These are phyloP conservation scores for Leccinum pachyderme DNA, from an alignment of 1,284 basidiomycete genomes.

Conservation along the genomic window DNA sequence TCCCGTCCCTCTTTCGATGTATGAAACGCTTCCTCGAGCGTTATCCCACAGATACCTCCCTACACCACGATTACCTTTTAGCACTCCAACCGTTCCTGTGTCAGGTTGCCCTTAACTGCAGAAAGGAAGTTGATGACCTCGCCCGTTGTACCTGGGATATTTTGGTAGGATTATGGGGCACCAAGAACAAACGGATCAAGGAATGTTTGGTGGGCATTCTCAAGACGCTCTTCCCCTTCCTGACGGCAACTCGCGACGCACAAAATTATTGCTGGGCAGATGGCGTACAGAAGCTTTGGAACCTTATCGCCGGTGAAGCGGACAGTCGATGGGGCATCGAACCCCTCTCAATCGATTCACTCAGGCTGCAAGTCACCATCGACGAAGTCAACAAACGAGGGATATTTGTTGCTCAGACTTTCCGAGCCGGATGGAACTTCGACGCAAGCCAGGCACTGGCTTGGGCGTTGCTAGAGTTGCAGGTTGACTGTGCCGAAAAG, in stretches of 20 bases:
- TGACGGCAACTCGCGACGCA: constrained; percentile 39
- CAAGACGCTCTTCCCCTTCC: constrained; percentile 68
- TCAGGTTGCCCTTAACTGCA: constrained; percentile 72
- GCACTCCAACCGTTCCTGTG: constrained; percentile 68
- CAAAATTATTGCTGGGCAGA: constrained; percentile 32
- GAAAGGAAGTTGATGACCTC: constrained; percentile 54
- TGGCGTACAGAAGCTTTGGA: constrained; percentile 53
- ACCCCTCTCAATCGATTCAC: constrained; percentile 59
- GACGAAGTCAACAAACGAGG: constrained; percentile 22
- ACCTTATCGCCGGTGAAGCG: constrained; percentile 57
- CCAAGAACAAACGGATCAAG: constrained; percentile 69
- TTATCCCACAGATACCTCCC: constrained; percentile 68
- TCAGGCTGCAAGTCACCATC: constrained; percentile 49
- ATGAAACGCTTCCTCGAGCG: constrained; percentile 64
- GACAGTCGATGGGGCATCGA: constrained; percentile 63
- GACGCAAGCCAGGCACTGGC: constrained; percentile 65
- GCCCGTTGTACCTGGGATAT: constrained; percentile 61
- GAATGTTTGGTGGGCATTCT: constrained; percentile 69
- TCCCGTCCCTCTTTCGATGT: constrained; percentile 59
- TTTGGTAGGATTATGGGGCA: constrained; percentile 71
- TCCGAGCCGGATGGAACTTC: constrained; percentile 73
- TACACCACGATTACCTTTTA: constrained; percentile 71
- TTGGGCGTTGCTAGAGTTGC: constrained; percentile 84
- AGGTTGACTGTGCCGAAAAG: constrained; percentile 75
- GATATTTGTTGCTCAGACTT: constrained; percentile 62